phyloP scores from a whole-genome alignment of 805 yeast species.

The Lipomyces chichibuensis region DNA sequence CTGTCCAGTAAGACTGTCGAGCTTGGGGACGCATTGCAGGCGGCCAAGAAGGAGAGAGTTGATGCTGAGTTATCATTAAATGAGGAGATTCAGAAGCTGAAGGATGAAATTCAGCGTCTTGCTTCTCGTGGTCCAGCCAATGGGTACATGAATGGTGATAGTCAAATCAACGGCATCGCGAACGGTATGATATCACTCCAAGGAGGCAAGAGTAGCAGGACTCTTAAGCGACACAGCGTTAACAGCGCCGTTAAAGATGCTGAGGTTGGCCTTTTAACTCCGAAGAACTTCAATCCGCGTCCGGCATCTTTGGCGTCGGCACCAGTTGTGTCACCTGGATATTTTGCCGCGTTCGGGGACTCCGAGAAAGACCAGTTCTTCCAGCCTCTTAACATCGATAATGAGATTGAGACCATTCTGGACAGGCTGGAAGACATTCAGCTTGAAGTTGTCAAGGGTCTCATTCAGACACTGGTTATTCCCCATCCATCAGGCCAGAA shows the following conservation, averaged over 20 bases:
- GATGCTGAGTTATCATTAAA: slow-evolving; percentile 33
- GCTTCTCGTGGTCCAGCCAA: slow-evolving; percentile 46
- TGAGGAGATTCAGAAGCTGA: slow-evolving; percentile 38
- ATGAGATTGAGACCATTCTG: slow-evolving; percentile 42
- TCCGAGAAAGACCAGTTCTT: slow-evolving; percentile 28
- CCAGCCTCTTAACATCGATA: slow-evolving; percentile 38
- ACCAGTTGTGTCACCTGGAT: slow-evolving; percentile 26
- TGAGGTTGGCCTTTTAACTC: slow-evolving; percentile 11
- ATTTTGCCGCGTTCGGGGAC: slow-evolving; percentile 33
- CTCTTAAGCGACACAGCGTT: slow-evolving; percentile 30
- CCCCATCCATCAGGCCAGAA: slow-evolving; percentile 87
- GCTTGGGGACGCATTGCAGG: slow-evolving; percentile 25
- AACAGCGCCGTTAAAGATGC: slow-evolving; percentile 23
- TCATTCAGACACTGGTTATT: slow-evolving; percentile 79
- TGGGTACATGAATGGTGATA: slow-evolving; percentile 34
- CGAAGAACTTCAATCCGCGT: slow-evolving; percentile 39
- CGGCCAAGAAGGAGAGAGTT: slow-evolving; percentile 27
- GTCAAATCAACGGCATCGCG: slow-evolving; percentile 37
- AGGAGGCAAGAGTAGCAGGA: slow-evolving; percentile 14
- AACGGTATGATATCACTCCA: slow-evolving; percentile 14
- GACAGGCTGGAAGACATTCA: slow-evolving; percentile 54
- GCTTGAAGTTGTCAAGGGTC: slow-evolving; percentile 81
- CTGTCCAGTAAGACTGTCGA: slow-evolving; percentile 23
- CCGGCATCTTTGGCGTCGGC: slow-evolving; percentile 33
- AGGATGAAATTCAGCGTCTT: slow-evolving; percentile 43